Evolutionary conservation across 2,329 filamentous ascomycete genomes (phyloP).

Genomic region (Pseudogymnoascus sp.): DNA sequence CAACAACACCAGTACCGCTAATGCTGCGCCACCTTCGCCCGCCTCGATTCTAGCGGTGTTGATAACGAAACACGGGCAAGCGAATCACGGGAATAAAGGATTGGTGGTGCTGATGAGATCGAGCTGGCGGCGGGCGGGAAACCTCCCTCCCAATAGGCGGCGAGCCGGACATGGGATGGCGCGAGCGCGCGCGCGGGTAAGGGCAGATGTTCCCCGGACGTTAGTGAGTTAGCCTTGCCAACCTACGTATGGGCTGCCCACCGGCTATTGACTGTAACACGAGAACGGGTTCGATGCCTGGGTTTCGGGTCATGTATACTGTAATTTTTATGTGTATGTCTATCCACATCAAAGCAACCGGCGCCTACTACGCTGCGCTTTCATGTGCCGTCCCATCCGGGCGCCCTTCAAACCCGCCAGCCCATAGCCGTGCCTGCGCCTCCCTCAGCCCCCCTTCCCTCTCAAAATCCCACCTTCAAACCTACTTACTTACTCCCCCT

Average conservation of each 20-base stretch:
- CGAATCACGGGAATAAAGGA: neutral
- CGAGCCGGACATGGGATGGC: neutral
- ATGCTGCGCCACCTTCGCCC: neutral
- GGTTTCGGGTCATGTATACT: neutral
- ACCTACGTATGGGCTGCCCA: neutral
- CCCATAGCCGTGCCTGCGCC: neutral
- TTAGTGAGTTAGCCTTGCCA: neutral
- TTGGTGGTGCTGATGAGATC: neutral
- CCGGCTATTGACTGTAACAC: neutral
- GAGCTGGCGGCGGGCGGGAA: neutral
- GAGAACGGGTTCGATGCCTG: neutral
- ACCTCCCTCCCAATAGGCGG: neutral
- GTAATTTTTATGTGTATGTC: constrained; percentile 3
- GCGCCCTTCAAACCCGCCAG: neutral
- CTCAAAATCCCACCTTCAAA: neutral
- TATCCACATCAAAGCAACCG: neutral
- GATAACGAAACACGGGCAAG: neutral
- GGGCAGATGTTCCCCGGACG: neutral
- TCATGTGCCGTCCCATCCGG: neutral
- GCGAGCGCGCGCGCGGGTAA: neutral
- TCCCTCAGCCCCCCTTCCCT: neutral
- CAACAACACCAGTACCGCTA: neutral
- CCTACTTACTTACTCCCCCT: constrained; percentile 9
- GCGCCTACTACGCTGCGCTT: neutral
- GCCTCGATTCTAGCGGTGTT: neutral